Base-by-base conservation (phyloP, 768 basidiomycete species). In the Boletus insuetus region DNA sequence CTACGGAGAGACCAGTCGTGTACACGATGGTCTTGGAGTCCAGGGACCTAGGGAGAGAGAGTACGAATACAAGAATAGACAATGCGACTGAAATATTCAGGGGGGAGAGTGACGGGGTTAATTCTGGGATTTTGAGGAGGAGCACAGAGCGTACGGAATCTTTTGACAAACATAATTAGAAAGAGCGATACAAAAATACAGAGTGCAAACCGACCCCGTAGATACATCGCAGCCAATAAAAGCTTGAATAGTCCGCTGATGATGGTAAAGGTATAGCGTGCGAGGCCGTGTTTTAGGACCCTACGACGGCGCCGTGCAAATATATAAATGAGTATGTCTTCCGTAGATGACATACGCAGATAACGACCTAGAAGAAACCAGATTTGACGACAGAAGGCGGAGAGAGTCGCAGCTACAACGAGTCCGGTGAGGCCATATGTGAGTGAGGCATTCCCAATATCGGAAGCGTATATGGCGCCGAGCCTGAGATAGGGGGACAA, bases 321-420 rank as follows among this genome's bases (percentile, higher is more conserved):
- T 1, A 82, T 75, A 58, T 86, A 80, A 17, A 85, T 62, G 48
- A 89, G 65, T 40, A 90, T 74, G 56, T 89, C 87, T 66, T 88
- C 84, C 37, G 85, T 67, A 56, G 87, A 82, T 32, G 79, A 76
- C 67, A 82, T 80, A 61, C 82, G 81, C 43, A 87, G 74, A 68
- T 91, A 88, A 32, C 85, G 78, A 43, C 84, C 82, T n/a, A 91
- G 79, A 76, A 89, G 80, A 71, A 87, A 89, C 84, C 85, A 87
- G 46, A 91, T 72, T 60, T 88, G 86, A 48, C 86, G 74, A 38
- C 83, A 77, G 58, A 87, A 81, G 32, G 78, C 79, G 8, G 87
- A 79, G 14, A 86, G 70, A 35, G 77, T 59, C n/a, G 84, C 83
- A 54, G 83, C 83, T 29, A 77, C 61, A 32, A 83, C 44, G 3